Evolutionary conservation across 495 filamentous ascomycete genomes (phyloP).

Genomic region (Evernia prunastri): DNA sequence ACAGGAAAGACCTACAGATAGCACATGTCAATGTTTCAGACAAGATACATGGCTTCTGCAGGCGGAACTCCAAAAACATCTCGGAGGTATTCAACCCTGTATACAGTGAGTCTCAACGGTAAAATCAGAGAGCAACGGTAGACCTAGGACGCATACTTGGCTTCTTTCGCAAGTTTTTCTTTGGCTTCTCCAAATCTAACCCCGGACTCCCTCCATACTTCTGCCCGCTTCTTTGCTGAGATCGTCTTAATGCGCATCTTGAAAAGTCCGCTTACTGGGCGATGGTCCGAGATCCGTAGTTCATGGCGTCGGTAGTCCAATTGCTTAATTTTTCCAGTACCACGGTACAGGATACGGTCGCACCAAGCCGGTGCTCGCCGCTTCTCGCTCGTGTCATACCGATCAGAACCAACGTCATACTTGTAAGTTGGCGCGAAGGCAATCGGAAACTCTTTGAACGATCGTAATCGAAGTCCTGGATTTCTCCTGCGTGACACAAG

Average conservation of each 20-base stretch:
- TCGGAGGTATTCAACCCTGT: conserved; percentile 49
- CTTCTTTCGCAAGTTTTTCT: conserved; percentile 54
- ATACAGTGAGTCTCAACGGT: neutral
- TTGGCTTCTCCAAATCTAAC: conserved; percentile 64
- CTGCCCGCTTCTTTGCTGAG: conserved; percentile 53
- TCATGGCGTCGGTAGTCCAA: conserved; percentile 84
- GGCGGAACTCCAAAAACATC: conserved; percentile 45
- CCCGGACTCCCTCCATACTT: conserved; percentile 63
- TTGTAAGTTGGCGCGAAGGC: conserved; percentile 95
- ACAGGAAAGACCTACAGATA: neutral
- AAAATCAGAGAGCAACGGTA: neutral
- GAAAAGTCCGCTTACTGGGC: conserved; percentile 84
- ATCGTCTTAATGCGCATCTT: conserved; percentile 76
- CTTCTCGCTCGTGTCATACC: conserved; percentile 92
- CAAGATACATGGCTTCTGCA: conserved; percentile 37
- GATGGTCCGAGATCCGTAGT: conserved; percentile 82
- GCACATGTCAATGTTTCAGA: neutral
- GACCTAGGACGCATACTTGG: conserved; percentile 42
- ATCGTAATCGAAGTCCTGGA: conserved; percentile 76
- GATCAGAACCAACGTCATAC: conserved; percentile 91
- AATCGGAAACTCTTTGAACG: conserved; percentile 80
- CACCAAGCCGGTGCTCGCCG: conserved; percentile 96
- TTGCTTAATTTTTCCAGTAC: conserved; percentile 75
- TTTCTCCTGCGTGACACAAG: conserved; percentile 80
- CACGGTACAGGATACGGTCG: conserved; percentile 83